A percentile compares a stretch with the other conserved stretches of the same genome.
phyloP scores from a whole-genome alignment of 495 filamentous ascomycete species.

The Parathielavia hyrcaniae region DNA sequence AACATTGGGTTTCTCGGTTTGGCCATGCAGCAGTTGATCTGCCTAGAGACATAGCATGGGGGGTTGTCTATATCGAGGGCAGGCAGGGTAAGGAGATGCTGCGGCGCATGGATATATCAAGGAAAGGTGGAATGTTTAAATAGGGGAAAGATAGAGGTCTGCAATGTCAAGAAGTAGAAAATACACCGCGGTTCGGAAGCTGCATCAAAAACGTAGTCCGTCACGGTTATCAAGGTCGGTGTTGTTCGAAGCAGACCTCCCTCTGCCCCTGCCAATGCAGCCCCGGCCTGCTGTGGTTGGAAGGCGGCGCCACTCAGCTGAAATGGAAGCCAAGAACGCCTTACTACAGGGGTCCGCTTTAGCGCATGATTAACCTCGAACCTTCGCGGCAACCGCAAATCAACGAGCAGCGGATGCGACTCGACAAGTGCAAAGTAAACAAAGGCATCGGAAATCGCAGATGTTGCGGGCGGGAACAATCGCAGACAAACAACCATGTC shows the following conservation, averaged over 20 bases:
- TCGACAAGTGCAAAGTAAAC: conserved; percentile 1
- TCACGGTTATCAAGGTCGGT: no score
- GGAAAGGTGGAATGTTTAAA: no score
- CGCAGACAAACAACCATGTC: conserved; percentile 11
- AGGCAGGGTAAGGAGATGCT: no score
- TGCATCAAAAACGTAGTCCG: no score
- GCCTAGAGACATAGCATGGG: not conserved
- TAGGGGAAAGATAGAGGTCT: no score
- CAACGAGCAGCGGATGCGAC: not conserved
- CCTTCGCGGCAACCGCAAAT: not conserved
- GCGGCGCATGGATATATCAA: not conserved
- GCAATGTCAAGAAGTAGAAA: no score
- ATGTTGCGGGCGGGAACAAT: not conserved
- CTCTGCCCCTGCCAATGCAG: not conserved
- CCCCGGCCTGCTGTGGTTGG: no score
- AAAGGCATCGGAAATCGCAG: not conserved
- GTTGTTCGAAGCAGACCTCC: no score
- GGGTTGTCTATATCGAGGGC: not conserved
- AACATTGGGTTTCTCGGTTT: not conserved
- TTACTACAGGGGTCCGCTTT: conserved; percentile 1
- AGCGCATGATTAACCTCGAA: not conserved
- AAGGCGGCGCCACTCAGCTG: not conserved
- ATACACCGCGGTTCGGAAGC: no score
- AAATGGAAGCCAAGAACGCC: conserved; percentile 6
- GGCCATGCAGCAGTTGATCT: conserved; percentile 5